phyloP scores from a whole-genome alignment of 2,329 filamentous ascomycete species.

The Trichoderma atroviride region DNA sequence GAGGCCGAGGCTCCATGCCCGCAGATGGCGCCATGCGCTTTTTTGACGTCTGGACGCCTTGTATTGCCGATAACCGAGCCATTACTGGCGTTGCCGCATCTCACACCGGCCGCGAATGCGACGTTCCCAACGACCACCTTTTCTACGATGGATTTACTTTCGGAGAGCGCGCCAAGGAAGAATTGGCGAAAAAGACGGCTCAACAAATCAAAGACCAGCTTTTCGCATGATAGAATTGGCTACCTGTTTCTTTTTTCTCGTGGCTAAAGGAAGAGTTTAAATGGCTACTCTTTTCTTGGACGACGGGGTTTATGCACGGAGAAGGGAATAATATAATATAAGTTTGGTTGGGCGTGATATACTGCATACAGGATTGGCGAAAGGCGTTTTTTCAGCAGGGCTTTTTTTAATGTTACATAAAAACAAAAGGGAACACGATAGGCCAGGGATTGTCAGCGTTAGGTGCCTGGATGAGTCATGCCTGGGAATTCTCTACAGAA shows the following conservation, averaged over 20 bases:
- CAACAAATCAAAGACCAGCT: conserved; percentile 13
- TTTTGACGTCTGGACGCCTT: conserved; percentile 48
- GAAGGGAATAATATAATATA: background rate
- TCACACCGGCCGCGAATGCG: conserved; percentile 39
- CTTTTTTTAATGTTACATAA: background rate
- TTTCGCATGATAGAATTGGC: background rate
- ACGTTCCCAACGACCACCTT: conserved; percentile 50
- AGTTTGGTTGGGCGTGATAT: background rate
- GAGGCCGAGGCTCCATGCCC: conserved; percentile 46
- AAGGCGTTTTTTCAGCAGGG: conserved; percentile 2
- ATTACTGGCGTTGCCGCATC: conserved; percentile 28
- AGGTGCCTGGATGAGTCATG: background rate
- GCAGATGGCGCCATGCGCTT: conserved; percentile 42
- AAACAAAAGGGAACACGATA: background rate
- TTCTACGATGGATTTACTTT: conserved; percentile 57
- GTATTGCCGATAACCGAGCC: conserved; percentile 37
- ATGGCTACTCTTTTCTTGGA: background rate
- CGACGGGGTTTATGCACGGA: background rate
- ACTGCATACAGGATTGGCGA: conserved; percentile 17
- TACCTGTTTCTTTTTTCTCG: background rate
- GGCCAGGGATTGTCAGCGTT: background rate
- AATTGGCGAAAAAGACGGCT: conserved; percentile 26
- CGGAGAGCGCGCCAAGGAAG: conserved; percentile 38
- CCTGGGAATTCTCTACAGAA: background rate
- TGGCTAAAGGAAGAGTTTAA: background rate